These are phyloP conservation scores for Spathaspora sp. DNA, from an alignment of 805 yeast genomes.

Conservation along the genomic window DNA sequence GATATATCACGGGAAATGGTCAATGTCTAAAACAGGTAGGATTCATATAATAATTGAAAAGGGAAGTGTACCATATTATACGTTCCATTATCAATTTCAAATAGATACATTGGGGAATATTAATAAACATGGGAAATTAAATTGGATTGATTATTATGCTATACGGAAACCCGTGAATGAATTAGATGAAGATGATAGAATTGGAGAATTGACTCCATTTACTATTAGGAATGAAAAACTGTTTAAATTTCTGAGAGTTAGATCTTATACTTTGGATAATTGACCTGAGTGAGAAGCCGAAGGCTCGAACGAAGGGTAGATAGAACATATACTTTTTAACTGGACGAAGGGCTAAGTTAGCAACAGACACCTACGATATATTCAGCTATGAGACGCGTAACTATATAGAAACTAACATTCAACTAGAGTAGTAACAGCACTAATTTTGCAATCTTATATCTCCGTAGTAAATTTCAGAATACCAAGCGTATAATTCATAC, in stretches of 20 bases:
- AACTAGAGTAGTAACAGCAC: too few species aligned
- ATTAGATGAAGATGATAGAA: constrained; percentile 42
- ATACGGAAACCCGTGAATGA: constrained; percentile 35
- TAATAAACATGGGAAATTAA: constrained; percentile 62
- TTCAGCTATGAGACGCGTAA: too few species aligned
- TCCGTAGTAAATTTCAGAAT: too few species aligned
- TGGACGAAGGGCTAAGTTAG: too few species aligned
- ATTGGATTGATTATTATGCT: constrained; percentile 66
- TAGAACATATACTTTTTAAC: not conserved
- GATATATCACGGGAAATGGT: constrained; percentile 54
- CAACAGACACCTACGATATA: too few species aligned
- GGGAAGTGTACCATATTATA: constrained; percentile 59
- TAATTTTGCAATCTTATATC: not conserved
- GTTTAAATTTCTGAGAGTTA: constrained; percentile 70
- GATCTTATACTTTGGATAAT: constrained; percentile 23
- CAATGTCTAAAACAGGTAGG: constrained; percentile 49
- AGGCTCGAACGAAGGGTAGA: not conserved
- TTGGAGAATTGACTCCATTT: constrained; percentile 46
- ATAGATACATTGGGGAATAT: constrained; percentile 56
- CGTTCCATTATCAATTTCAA: constrained; percentile 59
- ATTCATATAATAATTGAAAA: constrained; percentile 45
- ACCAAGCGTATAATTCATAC: not conserved
- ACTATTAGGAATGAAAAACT: constrained; percentile 70
- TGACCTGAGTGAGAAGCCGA: not conserved
- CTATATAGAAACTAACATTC: too few species aligned